Conservation (phyloP, 352 stramenopile species). For the Globisporangium nodosum region DNA sequence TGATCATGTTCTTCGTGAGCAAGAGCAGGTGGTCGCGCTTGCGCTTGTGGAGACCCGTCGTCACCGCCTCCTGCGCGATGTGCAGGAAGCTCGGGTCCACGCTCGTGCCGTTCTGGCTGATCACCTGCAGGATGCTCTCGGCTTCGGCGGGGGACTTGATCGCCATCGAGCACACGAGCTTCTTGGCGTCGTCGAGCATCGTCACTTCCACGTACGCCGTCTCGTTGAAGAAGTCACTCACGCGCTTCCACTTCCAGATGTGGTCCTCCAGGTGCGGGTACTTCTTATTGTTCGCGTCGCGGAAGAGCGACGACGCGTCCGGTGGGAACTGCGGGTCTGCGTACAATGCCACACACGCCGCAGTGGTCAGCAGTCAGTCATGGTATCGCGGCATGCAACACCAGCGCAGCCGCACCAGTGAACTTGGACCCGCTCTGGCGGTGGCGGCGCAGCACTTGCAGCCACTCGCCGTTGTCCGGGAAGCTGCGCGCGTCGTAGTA, state of each 20-base stretch:
- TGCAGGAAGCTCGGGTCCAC: conserved; percentile 62
- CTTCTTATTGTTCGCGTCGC: conserved; percentile 54
- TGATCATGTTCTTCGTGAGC: conserved; percentile 83
- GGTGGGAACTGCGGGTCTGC: conserved; percentile 73
- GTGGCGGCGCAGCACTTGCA: conserved; percentile 68
- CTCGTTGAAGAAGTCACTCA: conserved; percentile 83
- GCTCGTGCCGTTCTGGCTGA: conserved; percentile 32
- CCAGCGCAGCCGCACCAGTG: conserved; percentile 26
- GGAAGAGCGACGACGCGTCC: conserved; percentile 60
- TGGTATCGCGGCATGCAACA: neutral
- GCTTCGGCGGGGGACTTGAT: conserved; percentile 76
- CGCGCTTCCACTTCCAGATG: conserved; percentile 80
- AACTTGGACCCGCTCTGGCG: conserved; percentile 69
- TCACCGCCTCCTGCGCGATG: conserved; percentile 64
- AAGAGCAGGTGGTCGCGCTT: conserved; percentile 73
- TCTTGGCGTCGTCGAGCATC: conserved; percentile 79
- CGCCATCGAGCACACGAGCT: conserved; percentile 77
- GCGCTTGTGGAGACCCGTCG: conserved; percentile 50
- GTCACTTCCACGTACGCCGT: conserved; percentile 80
- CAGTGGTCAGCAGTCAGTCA: neutral
- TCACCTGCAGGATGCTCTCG: conserved; percentile 64
- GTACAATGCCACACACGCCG: neutral
- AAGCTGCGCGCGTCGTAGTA: conserved; percentile 67
- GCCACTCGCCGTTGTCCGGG: conserved; percentile 66
- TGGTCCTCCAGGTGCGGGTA: conserved; percentile 72